phyloP scores from a whole-genome alignment of 83 land plant genomes.

The Diphasiastrum complanatum region DNA sequence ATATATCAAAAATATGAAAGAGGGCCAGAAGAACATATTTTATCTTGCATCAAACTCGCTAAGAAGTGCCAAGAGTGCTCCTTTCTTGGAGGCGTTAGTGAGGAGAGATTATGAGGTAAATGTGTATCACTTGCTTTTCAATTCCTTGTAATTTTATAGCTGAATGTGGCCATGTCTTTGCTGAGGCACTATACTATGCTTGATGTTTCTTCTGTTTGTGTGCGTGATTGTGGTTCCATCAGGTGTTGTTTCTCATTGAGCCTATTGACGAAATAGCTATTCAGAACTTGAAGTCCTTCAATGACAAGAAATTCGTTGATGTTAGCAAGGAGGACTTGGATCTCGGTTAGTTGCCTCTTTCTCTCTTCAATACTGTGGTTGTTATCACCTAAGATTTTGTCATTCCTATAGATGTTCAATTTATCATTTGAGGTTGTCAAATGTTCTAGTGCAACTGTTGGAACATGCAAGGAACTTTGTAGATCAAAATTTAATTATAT shows the following conservation, averaged over 20 bases:
- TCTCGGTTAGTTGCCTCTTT: constrained; percentile 72
- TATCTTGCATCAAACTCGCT: constrained; percentile 84
- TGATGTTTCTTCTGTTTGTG: too few species aligned
- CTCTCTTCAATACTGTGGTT: too few species aligned
- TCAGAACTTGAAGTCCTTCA: constrained; percentile 75
- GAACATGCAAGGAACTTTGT: too few species aligned
- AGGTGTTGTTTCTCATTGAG: constrained; percentile 87
- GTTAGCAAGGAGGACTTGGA: constrained; percentile 97
- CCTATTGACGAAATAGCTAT: constrained; percentile 93
- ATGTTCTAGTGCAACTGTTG: too few species aligned
- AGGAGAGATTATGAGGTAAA: constrained; percentile 78
- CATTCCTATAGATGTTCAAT: too few species aligned
- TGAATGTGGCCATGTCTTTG: neutral
- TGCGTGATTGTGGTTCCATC: neutral
- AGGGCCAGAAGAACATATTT: constrained; percentile 89
- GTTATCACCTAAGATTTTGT: too few species aligned
- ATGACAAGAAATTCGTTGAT: constrained; percentile 93
- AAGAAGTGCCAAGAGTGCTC: constrained; percentile 85
- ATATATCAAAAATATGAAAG: constrained; percentile 83
- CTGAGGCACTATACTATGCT: neutral
- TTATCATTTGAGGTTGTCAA: too few species aligned
- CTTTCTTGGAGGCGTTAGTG: constrained; percentile 80
- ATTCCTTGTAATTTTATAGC: neutral
- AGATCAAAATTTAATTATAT: too few species aligned
- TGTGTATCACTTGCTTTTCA: neutral